A percentile compares a stretch with the other conserved stretches of the same genome.
Conservation (phyloP, 208 protist genomes). For the Herpetomonas tarakana region DNA sequence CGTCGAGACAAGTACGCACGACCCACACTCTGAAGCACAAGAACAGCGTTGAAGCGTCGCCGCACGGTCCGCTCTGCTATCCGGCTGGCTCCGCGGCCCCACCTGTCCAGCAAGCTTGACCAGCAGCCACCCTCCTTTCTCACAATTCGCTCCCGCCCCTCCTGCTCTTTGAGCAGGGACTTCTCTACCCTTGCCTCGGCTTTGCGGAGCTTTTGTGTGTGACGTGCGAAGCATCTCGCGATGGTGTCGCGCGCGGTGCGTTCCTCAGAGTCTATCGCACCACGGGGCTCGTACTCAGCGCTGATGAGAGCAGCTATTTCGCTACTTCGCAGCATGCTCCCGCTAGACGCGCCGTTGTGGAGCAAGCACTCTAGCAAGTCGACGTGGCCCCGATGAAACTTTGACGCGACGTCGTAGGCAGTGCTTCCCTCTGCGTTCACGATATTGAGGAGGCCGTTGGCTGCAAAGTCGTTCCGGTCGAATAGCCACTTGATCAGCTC, state of each 20-base stretch:
- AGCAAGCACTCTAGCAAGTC: slow-evolving; percentile 32
- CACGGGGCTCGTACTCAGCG: slow-evolving; percentile 14
- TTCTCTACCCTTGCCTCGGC: slow-evolving; percentile 11
- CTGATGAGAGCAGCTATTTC: slow-evolving; percentile 6
- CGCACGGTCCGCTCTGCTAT: no score
- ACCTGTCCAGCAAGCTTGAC: no score
- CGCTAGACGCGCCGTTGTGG: slow-evolving; percentile 22
- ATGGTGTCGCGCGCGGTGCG: no score
- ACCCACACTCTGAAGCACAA: no score
- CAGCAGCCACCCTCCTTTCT: neutral
- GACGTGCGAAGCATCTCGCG: no score
- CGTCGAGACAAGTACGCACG: no score
- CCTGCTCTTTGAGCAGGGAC: slow-evolving; percentile 12
- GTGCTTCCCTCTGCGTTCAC: slow-evolving; percentile 25
- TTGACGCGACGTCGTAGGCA: slow-evolving; percentile 36
- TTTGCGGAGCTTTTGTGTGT: neutral
- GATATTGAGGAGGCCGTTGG: slow-evolving; percentile 22
- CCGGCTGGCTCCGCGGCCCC: no score
- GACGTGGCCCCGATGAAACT: slow-evolving; percentile 11
- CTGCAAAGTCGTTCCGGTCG: slow-evolving; percentile 6
- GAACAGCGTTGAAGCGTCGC: no score
- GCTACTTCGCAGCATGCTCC: slow-evolving; percentile 15
- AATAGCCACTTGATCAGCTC: slow-evolving; percentile 44
- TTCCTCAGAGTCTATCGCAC: no score
- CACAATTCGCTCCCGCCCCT: neutral